phyloP scores from a whole-genome alignment of 345 rosid species.

The Rubroshorea leprosula region DNA sequence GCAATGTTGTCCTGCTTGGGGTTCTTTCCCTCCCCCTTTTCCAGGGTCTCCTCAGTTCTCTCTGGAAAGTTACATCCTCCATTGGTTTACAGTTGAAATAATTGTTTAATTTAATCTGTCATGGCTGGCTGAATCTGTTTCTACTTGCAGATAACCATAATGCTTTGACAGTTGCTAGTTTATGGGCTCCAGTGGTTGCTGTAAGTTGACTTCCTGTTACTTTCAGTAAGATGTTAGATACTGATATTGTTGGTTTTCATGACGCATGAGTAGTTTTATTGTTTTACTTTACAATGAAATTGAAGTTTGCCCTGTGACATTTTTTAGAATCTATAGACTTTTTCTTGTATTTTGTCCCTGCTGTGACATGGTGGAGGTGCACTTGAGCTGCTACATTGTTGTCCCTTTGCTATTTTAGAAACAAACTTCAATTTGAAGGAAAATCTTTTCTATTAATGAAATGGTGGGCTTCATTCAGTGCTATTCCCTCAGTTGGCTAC shows the following conservation, averaged over 20 bases:
- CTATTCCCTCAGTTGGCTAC: too few relatives aligned
- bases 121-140: conserved; percentile 5
- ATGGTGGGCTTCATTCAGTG: too few relatives aligned
- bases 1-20: background rate
- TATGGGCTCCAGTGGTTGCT: conserved; percentile 91
- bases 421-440: too few relatives aligned
- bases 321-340: background rate
- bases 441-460: too few relatives aligned
- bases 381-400: too few relatives aligned
- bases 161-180: conserved; percentile 69
- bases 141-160: conserved; percentile 87
- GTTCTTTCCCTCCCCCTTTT: conserved; percentile 1
- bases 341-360: too few relatives aligned
- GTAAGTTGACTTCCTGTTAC: conserved; percentile 47
- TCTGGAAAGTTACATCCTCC: background rate
- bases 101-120: background rate
- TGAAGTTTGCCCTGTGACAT: background rate
- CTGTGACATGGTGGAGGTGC: too few relatives aligned
- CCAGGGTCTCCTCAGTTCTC: background rate
- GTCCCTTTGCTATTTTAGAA: too few relatives aligned
- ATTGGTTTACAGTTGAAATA: background rate
- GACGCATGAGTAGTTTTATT: background rate
- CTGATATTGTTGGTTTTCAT: background rate
- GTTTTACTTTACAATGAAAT: background rate
- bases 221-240: background rate